phyloP scores from a whole-genome alignment of 495 filamentous ascomycete genomes.

The Trichoderma gamsii region DNA sequence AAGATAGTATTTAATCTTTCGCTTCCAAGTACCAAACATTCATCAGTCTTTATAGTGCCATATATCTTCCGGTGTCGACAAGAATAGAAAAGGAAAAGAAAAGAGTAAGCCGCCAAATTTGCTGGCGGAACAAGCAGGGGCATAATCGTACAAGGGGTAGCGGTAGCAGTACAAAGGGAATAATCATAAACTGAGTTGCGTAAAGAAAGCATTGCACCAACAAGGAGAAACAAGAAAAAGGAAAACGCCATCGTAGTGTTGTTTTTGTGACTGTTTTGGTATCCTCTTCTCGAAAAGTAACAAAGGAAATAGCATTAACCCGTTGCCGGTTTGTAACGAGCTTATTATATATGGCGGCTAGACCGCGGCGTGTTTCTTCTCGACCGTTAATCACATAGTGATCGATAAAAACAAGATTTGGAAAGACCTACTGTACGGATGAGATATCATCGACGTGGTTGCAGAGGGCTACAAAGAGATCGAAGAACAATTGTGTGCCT shows the following conservation, averaged over 20 bases:
- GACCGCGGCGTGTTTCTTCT: conserved; percentile 35
- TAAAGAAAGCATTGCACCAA: not conserved
- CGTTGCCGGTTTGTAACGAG: not conserved
- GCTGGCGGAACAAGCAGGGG: not conserved
- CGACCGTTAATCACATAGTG: not conserved
- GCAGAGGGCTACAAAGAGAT: conserved; percentile 86
- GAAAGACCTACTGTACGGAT: conserved; percentile 37
- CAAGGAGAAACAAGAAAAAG: no score
- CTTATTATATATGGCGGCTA: conserved; percentile 27
- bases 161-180: not conserved
- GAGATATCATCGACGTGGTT: conserved; percentile 73
- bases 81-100: not conserved
- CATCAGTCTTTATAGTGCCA: not conserved
- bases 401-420: conserved; percentile 1
- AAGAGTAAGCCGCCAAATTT: not conserved
- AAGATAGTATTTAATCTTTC: not conserved
- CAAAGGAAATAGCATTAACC: not conserved
- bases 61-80: not conserved
- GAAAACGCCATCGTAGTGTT: not conserved
- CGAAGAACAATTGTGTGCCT: conserved; percentile 77
- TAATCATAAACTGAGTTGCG: not conserved
- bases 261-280: not conserved
- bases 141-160: not conserved
- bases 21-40: not conserved
- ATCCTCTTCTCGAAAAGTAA: not conserved